A percentile compares a stretch with the other conserved stretches of the same genome.
phyloP scores from a whole-genome alignment of 169 alveolate species.

The Toxoplasma gondii region DNA sequence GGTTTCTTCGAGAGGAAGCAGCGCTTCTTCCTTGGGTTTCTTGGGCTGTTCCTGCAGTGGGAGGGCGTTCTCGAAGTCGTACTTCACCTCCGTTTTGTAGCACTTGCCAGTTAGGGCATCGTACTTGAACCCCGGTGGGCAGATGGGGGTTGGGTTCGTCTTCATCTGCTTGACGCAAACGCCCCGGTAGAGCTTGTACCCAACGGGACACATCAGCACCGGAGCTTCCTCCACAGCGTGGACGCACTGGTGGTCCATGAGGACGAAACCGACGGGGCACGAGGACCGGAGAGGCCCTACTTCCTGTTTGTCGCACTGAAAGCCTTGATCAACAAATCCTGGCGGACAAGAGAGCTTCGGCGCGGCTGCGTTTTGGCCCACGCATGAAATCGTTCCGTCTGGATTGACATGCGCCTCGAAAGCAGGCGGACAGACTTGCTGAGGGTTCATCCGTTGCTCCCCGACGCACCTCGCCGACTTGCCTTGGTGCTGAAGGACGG shows the following conservation, averaged over 20 bases:
- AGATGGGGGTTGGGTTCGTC: conserved; percentile 37
- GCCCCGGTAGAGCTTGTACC: conserved; percentile 35
- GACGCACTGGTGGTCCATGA: conserved; percentile 46
- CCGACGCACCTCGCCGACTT: conserved; percentile 25
- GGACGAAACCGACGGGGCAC: conserved; percentile 38
- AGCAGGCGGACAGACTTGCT: conserved; percentile 44
- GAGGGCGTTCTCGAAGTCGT: conserved; percentile 19
- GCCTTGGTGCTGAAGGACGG: conserved; percentile 16
- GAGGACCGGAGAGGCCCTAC: conserved; percentile 28
- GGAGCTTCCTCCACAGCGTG: conserved; percentile 43
- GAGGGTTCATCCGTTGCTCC: not conserved
- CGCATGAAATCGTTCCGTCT: not conserved
- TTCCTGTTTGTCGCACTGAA: conserved; percentile 39
- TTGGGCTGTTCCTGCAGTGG: conserved; percentile 27
- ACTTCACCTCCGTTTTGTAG: conserved; percentile 36
- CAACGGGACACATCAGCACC: conserved; percentile 55
- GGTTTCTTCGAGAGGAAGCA: conserved; percentile 50
- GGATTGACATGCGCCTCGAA: conserved; percentile 1
- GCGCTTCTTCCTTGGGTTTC: conserved; percentile 41
- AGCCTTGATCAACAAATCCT: conserved; percentile 17
- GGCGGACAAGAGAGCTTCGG: conserved; percentile 35
- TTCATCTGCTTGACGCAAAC: conserved; percentile 54
- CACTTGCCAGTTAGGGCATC: conserved; percentile 58
- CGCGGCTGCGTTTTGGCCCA: conserved; percentile 12
- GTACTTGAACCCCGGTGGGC: conserved; percentile 55